Base-by-base conservation (phyloP, 2,329 filamentous ascomycete species). In the Cadophora malorum region DNA sequence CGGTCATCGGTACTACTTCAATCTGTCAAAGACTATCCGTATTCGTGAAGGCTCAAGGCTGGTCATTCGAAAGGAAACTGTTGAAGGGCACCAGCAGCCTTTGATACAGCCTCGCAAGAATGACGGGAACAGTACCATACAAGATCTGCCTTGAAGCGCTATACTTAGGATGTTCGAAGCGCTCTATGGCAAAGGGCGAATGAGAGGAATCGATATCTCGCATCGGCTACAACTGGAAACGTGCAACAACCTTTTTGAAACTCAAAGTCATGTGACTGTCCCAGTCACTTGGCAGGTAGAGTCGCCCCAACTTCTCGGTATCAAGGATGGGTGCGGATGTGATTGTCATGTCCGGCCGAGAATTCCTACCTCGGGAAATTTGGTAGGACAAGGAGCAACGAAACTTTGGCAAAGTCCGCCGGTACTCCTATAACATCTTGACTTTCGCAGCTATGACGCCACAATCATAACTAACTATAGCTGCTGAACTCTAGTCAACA, bases 181-280 rank as follows among this genome's bases (percentile, higher is more conserved):
- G 33, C 50, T 28, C 28, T 19, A 28, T 16, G 12, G 8, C n/a
- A 12, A 23, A 38, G 33, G 33, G n/a, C 55, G 31, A 38, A 58
- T 58, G n/a, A 41, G 9, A 10, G 23, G 55, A 35, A 4, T 6
- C 19, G 33, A 38, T 3, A 23, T n/a, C 35, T 58, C 55, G 55
- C 55, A 58, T 58, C 55, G 55, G 33, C n/a, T 41, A 33, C 4
- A 14, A 14, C 12, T 38, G 50, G 55, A 58, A 58, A 58, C 55
- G 23, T 14, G 19, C 9, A 7, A 14, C 33, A 21, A 35, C 33
- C 3, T 4, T 9, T 58, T 23, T 21, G 55, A 58, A 41, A 58
- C 33, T n/a, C 53, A 56, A 33, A 35, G 19, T 41, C 55, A 41
- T 58, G 55, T 58, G 55, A 56, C 16, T 38, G 35, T 3, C 4